Base-by-base conservation (phyloP, 192 early-diverging fungal genomes). In the Linnemannia schmuckeri region DNA sequence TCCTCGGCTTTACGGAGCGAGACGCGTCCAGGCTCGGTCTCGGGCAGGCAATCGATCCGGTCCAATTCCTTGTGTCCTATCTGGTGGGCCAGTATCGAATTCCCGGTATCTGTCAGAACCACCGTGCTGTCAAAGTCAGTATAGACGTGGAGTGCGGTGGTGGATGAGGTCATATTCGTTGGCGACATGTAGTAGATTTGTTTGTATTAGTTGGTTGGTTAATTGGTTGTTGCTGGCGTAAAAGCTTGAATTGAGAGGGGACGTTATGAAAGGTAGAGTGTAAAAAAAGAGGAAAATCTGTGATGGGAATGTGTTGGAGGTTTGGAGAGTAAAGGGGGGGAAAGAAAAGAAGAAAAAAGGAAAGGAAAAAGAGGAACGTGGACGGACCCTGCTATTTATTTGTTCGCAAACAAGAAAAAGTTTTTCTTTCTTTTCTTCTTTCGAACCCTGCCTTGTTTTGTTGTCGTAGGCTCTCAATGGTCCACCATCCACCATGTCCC, bases 1-100 rank as follows among this genome's bases (percentile, higher is more conserved):
- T 86, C 84, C 79, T 86, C 84, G 49, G 84, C 84, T 69, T 77
- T 80, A 41, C 84, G 46, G 20, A 86, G 17, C 8, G 70, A 57
- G 30, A 78, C 24, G 8, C 74, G 22, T 15, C 49, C 57, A 10
- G 75, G 35, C 44, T 80, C 70, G 17, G 79, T 81, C 71, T 81
- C 70, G 0, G 84, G 84, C 40, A 86, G 38, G 27, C 71, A 70
- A 24, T 86, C 75, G 49, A 86, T 71, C 13, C 84, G 74, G 2
- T 70, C 70, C 33, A 86, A 42, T 38, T 86, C 84, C 52, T 86
- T 40, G 0, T 52, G 22, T 3, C 84, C 84, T 44, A 86, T 77
- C 38, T 80, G 44, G 15, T 76, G 70, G 9, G 78, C 79, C 1
- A 86, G 49, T 2, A 86, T 44, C 8, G 49, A 30, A 70, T 81